Base-by-base conservation (phyloP, 805 yeast species). In the Candida peoriensis region DNA sequence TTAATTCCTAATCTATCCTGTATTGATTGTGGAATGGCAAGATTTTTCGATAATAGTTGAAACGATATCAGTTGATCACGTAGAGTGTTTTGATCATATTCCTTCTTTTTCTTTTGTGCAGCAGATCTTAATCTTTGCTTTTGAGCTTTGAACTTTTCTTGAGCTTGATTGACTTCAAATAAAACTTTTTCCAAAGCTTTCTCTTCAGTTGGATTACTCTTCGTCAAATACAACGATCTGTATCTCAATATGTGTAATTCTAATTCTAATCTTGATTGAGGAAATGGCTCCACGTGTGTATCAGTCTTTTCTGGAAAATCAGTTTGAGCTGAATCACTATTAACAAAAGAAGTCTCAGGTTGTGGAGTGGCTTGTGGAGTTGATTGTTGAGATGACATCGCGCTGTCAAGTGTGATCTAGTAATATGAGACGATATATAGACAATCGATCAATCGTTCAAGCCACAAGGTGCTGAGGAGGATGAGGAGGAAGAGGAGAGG, bases 1-100 rank as follows among this genome's bases (percentile, higher is more conserved):
- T 30, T 13, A 28, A 61, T 50, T 11, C 54, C 52, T 24, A 61
- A 64, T 6, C 57, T 62, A 2, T 50, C 38, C 43, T 75, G 75
- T 14, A 81, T 51, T 5, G 61, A 48, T 21, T 64, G 68, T 0
- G 90, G 87, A 30, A 84, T 56, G 50, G 78, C 83, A 39, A 79
- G 44, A 54, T 82, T 86, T 45, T 68, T 74, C 3, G 86, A 72
- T 26, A 84, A 57, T 13, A 81, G 50, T 50, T 82, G 84, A 33
- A 82, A 66, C 1, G 80, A 81, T 13, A 74, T 57, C 15, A 84
- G 53, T 53, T 84, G 94, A 38, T 73, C 69, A 28, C 66, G 60
- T 33, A 84, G 58, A 12, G 77, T 48, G 3, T 59, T 66, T 6
- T 60, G 43, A 46, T 78, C 75, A 25, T 75, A 64, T 51, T 14